Conservation (phyloP, 106 monocot genomes). For the Dendrobium huoshanense region DNA sequence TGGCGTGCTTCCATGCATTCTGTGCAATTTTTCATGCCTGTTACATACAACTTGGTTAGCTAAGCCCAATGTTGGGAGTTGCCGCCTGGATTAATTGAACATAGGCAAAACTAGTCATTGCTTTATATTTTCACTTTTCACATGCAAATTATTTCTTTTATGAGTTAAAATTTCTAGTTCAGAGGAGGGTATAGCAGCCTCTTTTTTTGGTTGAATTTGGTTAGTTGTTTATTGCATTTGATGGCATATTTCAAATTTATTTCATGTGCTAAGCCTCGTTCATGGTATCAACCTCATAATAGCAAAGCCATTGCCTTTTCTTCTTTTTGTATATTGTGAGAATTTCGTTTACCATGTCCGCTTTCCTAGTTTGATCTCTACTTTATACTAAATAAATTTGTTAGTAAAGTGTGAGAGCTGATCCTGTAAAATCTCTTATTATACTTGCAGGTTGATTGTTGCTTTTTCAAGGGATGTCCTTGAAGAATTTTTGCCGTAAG, state of each 20-base stretch:
- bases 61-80: too few species aligned
- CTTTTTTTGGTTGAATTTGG: not conserved
- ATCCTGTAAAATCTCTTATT: not conserved
- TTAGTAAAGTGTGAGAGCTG: not conserved
- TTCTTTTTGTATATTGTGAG: not conserved
- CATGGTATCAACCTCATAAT: not conserved
- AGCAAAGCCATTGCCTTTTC: not conserved
- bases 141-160: too few species aligned
- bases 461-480: constrained; percentile 74
- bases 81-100: too few species aligned
- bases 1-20: too few species aligned
- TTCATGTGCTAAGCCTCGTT: not conserved
- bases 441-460: constrained; percentile 54
- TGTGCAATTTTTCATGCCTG: too few species aligned
- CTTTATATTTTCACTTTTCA: too few species aligned
- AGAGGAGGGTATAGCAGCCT: too few species aligned
- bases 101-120: too few species aligned
- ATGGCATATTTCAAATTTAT: not conserved
- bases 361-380: not conserved
- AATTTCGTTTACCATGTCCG: not conserved
- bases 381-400: not conserved
- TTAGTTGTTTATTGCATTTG: constrained; percentile 1
- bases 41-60: too few species aligned
- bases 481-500: constrained; percentile 87
- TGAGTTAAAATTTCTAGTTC: too few species aligned